These are phyloP conservation scores for Amanita brunnescens DNA, from an alignment of 768 basidiomycete species.

Conservation along the genomic window DNA sequence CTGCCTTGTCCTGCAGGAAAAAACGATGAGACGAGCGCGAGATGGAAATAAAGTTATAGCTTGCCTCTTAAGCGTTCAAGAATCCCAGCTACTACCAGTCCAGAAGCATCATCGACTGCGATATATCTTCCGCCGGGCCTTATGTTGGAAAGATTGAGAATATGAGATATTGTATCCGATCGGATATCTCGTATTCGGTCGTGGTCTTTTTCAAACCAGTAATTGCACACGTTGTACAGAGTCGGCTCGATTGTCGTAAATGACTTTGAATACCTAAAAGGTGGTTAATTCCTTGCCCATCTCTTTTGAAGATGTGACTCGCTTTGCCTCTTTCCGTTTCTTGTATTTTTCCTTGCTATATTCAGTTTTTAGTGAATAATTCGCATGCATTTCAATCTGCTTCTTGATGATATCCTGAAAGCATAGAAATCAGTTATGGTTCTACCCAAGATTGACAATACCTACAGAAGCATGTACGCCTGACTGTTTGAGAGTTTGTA, in stretches of 20 bases:
- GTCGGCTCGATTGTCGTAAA: constrained; percentile 88
- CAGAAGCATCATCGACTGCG: constrained; percentile 88
- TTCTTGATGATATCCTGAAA: constrained; percentile 86
- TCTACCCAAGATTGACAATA: constrained; percentile 7
- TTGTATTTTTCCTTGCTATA: constrained; percentile 99
- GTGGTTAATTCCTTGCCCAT: background rate
- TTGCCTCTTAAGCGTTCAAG: constrained; percentile 84
- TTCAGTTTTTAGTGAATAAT: constrained; percentile 91
- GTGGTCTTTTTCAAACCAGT: constrained; percentile 84
- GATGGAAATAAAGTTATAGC: background rate
- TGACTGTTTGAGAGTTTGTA: constrained; percentile 72
- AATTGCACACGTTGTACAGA: constrained; percentile 77
- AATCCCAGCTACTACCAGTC: constrained; percentile 76
- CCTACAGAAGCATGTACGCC: constrained; percentile 72
- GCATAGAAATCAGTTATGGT: constrained; percentile 11
- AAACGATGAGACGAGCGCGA: background rate
- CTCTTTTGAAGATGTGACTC: constrained; percentile 16
- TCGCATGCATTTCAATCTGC: constrained; percentile 89
- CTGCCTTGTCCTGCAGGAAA: constrained; percentile 57
- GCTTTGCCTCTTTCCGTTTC: constrained; percentile 97
- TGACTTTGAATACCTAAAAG: constrained; percentile 68
- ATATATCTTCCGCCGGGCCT: constrained; percentile 83
- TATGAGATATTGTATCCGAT: constrained; percentile 81
- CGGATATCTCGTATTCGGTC: constrained; percentile 76
- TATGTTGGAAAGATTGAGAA: constrained; percentile 76